These are phyloP conservation scores for Ophiosphaerella narmari DNA, from an alignment of 2,329 filamentous ascomycete genomes.

Conservation along the genomic window DNA sequence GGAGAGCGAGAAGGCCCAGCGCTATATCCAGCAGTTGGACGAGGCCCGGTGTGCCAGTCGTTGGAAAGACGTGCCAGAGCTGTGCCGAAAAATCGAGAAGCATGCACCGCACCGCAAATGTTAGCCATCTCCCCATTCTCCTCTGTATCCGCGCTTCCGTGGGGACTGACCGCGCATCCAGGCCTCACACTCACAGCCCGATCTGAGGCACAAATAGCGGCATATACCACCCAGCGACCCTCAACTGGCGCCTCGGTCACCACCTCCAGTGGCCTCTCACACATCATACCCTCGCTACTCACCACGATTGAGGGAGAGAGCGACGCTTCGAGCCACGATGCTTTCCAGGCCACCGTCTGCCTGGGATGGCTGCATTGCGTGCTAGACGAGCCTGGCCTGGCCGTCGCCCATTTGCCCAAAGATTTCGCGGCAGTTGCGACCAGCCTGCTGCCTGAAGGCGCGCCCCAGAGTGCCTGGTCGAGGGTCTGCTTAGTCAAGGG, in stretches of 20 bases:
- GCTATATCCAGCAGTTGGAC: conserved; percentile 83
- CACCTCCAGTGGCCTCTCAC: conserved; percentile 35
- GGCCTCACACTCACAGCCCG: conserved; percentile 54
- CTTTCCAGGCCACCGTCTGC: conserved; percentile 79
- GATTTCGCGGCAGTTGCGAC: conserved; percentile 54
- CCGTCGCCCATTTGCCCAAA: conserved; percentile 65
- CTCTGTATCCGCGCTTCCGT: background rate
- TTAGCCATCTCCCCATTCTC: conserved; percentile 54
- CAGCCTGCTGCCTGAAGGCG: conserved; percentile 30
- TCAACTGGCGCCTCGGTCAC: conserved; percentile 48
- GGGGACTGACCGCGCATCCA: conserved; percentile 30
- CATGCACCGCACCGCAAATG: conserved; percentile 85
- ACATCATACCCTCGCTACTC: conserved; percentile 48
- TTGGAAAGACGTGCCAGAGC: conserved; percentile 85
- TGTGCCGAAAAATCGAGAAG: conserved; percentile 91
- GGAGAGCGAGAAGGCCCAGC: conserved; percentile 74
- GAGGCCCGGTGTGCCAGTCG: conserved; percentile 83
- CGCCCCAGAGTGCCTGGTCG: conserved; percentile 71
- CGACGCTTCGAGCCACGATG: conserved; percentile 55
- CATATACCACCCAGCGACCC: conserved; percentile 48
- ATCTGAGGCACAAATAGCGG: conserved; percentile 53
- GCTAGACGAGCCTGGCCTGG: conserved; percentile 68
- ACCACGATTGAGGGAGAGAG: conserved; percentile 47
- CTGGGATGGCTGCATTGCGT: conserved; percentile 85
- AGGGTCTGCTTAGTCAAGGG: conserved; percentile 80